Percentiles rank a stretch among this genome's conserved stretches.
Conservation (phyloP, 1,139 yeast genomes). For the Candida sanyaensis region DNA sequence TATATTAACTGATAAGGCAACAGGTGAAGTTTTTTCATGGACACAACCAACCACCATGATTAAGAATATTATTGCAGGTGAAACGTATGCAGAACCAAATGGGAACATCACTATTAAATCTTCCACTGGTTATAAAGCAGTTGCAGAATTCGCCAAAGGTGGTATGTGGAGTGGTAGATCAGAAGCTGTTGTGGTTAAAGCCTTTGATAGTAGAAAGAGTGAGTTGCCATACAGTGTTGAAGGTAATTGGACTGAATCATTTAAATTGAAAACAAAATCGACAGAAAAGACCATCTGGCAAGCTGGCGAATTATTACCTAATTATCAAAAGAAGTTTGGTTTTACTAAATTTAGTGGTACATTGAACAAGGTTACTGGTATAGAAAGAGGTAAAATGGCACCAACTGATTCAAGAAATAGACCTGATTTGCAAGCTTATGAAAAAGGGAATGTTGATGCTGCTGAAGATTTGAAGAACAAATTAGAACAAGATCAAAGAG, state of each 20-base stretch:
- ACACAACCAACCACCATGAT: constrained; percentile 78
- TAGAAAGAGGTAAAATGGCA: constrained; percentile 66
- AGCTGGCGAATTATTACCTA: constrained; percentile 62
- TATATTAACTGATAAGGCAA: constrained; percentile 52
- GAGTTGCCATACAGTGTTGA: constrained; percentile 44
- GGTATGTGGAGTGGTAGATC: constrained; percentile 88
- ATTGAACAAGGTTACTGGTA: constrained; percentile 71
- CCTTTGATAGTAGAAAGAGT: constrained; percentile 42
- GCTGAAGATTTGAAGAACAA: constrained; percentile 71
- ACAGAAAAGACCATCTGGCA: constrained; percentile 61
- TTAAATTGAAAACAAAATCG: constrained; percentile 44
- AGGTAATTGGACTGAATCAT: constrained; percentile 79
- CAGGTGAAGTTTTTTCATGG: constrained; percentile 81
- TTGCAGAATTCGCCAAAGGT: constrained; percentile 67
- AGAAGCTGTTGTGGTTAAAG: constrained; percentile 68
- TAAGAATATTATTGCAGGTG: constrained; percentile 91
- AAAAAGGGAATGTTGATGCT: constrained; percentile 61
- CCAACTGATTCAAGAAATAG: constrained; percentile 89
- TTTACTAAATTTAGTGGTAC: constrained; percentile 82
- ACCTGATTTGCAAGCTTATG: constrained; percentile 80
- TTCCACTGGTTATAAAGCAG: constrained; percentile 66
- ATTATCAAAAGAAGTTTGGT: constrained; percentile 71
- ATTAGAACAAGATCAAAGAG: constrained; percentile 81
- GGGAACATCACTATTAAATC: constrained; percentile 69
- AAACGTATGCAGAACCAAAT: constrained; percentile 88